Percentiles rank a stretch among this genome's conserved stretches.
Conservation (phyloP, 306 rosid genomes). For the Neltuma alba region DNA sequence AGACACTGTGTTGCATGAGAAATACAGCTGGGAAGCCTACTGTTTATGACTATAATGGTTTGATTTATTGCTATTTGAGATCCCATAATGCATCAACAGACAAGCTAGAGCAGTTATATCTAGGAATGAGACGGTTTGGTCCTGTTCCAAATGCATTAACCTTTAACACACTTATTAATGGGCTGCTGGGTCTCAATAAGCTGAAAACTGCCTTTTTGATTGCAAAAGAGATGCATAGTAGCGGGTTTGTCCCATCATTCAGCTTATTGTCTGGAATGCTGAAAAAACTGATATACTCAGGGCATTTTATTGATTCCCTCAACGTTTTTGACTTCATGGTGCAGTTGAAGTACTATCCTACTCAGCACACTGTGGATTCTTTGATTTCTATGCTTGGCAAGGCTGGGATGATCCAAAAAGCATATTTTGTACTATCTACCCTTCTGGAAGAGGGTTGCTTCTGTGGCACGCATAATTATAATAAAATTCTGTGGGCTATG, state of each 20-base stretch:
- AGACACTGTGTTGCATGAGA: constrained; percentile 43
- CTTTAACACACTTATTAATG: constrained; percentile 50
- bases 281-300: constrained; percentile 35
- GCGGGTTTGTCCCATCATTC: constrained; percentile 50
- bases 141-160: constrained; percentile 49
- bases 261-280: constrained; percentile 39
- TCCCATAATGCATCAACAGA: constrained; percentile 38
- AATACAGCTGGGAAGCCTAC: constrained; percentile 42
- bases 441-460: constrained; percentile 28
- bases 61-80: constrained; percentile 40
- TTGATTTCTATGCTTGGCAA: constrained; percentile 42
- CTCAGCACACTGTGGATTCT: constrained; percentile 37
- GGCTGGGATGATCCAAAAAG: constrained; percentile 42
- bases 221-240: constrained; percentile 42
- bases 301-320: constrained; percentile 34
- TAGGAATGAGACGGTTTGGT: constrained; percentile 48
- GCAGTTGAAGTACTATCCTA: constrained; percentile 43
- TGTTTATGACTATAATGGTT: constrained; percentile 51
- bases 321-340: constrained; percentile 43
- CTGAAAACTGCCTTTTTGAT: constrained; percentile 35
- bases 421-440: constrained; percentile 25
- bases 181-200: constrained; percentile 40
- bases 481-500: constrained; percentile 49
- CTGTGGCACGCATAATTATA: constrained; percentile 37
- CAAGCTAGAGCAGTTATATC: constrained; percentile 39